Conservation (phyloP, 495 filamentous ascomycete genomes). For the Penicillium nucicola region DNA sequence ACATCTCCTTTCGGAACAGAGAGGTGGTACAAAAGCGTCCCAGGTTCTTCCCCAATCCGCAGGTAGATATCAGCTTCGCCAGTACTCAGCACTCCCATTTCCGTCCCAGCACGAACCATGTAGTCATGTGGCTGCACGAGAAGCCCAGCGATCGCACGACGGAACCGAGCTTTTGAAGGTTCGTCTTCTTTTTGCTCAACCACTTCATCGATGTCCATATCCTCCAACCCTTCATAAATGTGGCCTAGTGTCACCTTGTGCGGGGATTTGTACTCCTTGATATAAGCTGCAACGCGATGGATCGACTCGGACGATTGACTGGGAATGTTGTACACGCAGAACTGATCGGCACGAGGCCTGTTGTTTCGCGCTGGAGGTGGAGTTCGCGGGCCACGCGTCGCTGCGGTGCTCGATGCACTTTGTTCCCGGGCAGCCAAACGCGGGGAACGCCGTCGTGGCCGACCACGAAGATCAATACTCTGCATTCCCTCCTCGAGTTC, state of each 20-base stretch:
- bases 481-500: background rate
- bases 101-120: conserved; percentile 35
- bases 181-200: conserved; percentile 12
- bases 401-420: background rate
- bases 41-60: conserved; percentile 18
- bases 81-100: conserved; percentile 38
- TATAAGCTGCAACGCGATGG: conserved; percentile 15
- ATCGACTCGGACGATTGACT: conserved; percentile 6
- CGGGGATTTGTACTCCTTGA: conserved; percentile 43
- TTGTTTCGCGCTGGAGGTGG: background rate
- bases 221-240: conserved; percentile 7
- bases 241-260: conserved; percentile 33
- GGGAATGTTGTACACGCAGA: conserved; percentile 38
- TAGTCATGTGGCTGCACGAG: conserved; percentile 38
- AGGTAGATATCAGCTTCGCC: conserved; percentile 24
- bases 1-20: conserved; percentile 37
- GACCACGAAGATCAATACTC: background rate
- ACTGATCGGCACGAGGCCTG: conserved; percentile 34
- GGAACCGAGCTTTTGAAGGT: conserved; percentile 6
- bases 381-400: background rate
- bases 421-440: conserved; percentile 3
- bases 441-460: background rate
- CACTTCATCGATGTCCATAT: conserved; percentile 20
- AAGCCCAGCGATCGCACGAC: conserved; percentile 16
- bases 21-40: conserved; percentile 10